Evolutionary conservation across 805 yeast genomes (phyloP), one percentile per base, ranked within the genome.

Genomic region (Candida wancherniae): DNA sequence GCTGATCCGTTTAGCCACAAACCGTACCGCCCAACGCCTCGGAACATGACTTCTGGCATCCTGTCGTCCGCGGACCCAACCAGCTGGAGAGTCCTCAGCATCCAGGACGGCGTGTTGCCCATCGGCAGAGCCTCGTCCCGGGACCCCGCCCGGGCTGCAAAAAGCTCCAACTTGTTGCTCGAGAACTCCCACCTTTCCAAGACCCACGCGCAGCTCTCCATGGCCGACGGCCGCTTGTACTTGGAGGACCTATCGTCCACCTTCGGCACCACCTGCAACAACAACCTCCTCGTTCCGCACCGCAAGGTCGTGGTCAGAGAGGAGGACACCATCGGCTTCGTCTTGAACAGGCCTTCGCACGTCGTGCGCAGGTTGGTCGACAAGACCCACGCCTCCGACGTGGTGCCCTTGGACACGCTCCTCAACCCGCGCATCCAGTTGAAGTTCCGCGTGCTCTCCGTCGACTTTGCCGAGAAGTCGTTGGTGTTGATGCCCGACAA

Each of bases 211-310:
- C 32, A 37, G 11, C 29, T 63, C 19, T 37, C 35, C 31, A 25
- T 33, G 23, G 34, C 25, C 4, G 39, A 52, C 17, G 49, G 47
- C 10, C 22, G 16, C 9, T 45, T 63, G 19, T 45, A 31, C 21
- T 29, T 61, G 24, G 47, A 44, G 36, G 71, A 66, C 34, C 33
- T 39, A 16, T 39, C 39, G 16, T 62, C 69, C 5, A 61, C 63
- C 12, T 64, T 63, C 44, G 71, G 71, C 2, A 63, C 70, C 11
- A 37, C 59, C 6, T 28, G 58, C 33, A 56, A 61, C 34, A 45
- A 49, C 17, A 28, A 47, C 6, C 47, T 50, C 15, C 42, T 64
- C 11, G 28, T 44, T 10, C 55, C 61, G 1, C 40, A 36, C 17
- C 29, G 24, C 18, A 35, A 28, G 6, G 34, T 29, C 4, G 37